phyloP scores from a whole-genome alignment of 768 basidiomycete genomes.

The Leccinum barrowsii region DNA sequence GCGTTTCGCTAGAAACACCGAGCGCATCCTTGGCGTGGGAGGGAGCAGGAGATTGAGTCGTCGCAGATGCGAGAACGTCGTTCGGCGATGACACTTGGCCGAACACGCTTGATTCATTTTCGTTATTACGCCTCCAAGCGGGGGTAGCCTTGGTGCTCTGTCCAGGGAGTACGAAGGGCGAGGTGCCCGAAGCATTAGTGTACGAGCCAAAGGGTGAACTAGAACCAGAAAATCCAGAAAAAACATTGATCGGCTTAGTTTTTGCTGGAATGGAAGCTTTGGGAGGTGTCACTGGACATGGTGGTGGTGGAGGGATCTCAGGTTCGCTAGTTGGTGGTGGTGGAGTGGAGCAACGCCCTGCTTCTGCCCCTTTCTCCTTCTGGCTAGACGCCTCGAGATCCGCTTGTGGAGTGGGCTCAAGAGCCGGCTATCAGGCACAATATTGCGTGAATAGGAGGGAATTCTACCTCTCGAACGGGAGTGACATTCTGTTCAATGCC shows the following conservation, averaged over 20 bases:
- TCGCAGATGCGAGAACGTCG: slow-evolving; percentile 1
- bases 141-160: slow-evolving; percentile 17
- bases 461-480: slow-evolving; percentile 16
- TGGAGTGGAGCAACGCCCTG: slow-evolving; percentile 9
- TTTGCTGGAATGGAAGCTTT: slow-evolving; percentile 10
- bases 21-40: not conserved
- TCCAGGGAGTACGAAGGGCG: slow-evolving; percentile 22
- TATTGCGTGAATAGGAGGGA: not conserved
- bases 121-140: slow-evolving; percentile 24
- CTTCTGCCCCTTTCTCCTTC: slow-evolving; percentile 12
- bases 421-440: slow-evolving; percentile 9
- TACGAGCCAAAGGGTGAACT: slow-evolving; percentile 35
- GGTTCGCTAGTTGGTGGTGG: slow-evolving; percentile 8
- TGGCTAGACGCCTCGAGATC: not conserved
- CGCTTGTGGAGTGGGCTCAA: slow-evolving; percentile 11
- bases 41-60: not conserved
- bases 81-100: slow-evolving; percentile 19
- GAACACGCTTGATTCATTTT: slow-evolving; percentile 8
- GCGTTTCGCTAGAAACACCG: not conserved
- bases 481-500: not conserved
- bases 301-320: slow-evolving; percentile 3
- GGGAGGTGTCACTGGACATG: slow-evolving; percentile 12
- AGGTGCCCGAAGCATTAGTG: slow-evolving; percentile 20
- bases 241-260: slow-evolving; percentile 25
- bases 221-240: slow-evolving; percentile 37